Evolutionary conservation across 164 flowering plant species (phyloP).

Genomic region (Aristolochia californica): DNA sequence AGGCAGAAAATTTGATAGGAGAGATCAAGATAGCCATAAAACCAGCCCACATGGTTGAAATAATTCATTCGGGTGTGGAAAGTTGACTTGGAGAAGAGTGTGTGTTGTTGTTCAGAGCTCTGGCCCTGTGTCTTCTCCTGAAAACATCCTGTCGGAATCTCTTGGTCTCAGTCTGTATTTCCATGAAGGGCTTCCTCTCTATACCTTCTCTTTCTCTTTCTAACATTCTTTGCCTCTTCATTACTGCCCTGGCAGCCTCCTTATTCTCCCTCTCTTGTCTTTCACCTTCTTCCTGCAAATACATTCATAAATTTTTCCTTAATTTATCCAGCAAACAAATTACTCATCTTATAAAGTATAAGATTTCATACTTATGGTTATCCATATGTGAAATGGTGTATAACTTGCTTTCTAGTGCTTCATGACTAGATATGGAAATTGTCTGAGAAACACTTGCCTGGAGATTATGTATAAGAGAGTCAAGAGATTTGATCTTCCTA

Average conservation of each 20-base stretch:
- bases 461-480: constrained; percentile 48
- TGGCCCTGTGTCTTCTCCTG: constrained; percentile 50
- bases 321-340: too few species aligned
- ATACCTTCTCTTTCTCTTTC: constrained; percentile 46
- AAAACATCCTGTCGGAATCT: constrained; percentile 59
- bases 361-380: too few species aligned
- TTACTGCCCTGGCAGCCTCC: constrained; percentile 41
- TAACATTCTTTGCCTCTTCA: constrained; percentile 45
- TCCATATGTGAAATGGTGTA: too few species aligned
- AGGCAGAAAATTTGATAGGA: too few species aligned
- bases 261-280: constrained; percentile 28
- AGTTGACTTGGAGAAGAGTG: background rate
- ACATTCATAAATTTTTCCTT: too few species aligned
- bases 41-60: too few species aligned
- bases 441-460: constrained; percentile 24
- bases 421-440: background rate
- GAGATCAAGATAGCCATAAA: too few species aligned
- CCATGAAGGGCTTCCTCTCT: constrained; percentile 46
- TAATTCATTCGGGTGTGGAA: too few species aligned
- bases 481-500: constrained; percentile 59
- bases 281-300: constrained; percentile 43
- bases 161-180: constrained; percentile 50
- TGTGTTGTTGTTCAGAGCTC: constrained; percentile 20
- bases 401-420: too few species aligned
- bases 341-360: too few species aligned